Conservation (phyloP, 2,329 filamentous ascomycete species). For the Neopestalotiopsis rosae region DNA sequence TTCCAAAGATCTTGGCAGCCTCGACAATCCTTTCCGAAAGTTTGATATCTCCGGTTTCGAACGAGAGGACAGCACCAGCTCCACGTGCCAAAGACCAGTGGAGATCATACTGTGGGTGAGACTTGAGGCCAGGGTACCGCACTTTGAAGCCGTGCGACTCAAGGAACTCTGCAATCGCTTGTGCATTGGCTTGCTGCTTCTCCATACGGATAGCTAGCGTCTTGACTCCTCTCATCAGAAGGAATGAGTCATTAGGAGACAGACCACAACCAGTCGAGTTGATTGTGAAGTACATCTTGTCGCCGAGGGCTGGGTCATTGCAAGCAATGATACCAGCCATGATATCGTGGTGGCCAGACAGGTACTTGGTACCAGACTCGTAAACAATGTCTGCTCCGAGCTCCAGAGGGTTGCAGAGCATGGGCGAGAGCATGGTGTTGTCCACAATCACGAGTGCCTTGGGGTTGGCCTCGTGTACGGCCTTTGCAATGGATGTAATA, state of each 20-base stretch:
- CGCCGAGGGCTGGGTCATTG: constrained; percentile 81
- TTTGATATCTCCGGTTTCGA: constrained; percentile 87
- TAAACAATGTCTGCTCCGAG: constrained; percentile 96
- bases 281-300: constrained; percentile 95
- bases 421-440: constrained; percentile 98
- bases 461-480: constrained; percentile 78
- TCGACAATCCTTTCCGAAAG: constrained; percentile 94
- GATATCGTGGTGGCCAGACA: constrained; percentile 97
- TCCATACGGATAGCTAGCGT: constrained; percentile 98
- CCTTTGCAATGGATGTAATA: constrained; percentile 77
- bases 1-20: constrained; percentile 88
- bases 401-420: constrained; percentile 92
- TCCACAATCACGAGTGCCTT: constrained; percentile 88
- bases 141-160: constrained; percentile 92
- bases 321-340: constrained; percentile 97
- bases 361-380: constrained; percentile 96
- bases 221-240: constrained; percentile 94
- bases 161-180: constrained; percentile 89
- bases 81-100: constrained; percentile 96
- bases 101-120: constrained; percentile 94
- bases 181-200: constrained; percentile 93
- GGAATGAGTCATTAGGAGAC: constrained; percentile 93
- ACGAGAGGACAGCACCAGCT: constrained; percentile 91
- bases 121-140: constrained; percentile 90
- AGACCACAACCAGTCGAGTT: constrained; percentile 95